Evolutionary conservation across 2,329 filamentous ascomycete genomes (phyloP).

Genomic region (Paracamarosporium sp.): DNA sequence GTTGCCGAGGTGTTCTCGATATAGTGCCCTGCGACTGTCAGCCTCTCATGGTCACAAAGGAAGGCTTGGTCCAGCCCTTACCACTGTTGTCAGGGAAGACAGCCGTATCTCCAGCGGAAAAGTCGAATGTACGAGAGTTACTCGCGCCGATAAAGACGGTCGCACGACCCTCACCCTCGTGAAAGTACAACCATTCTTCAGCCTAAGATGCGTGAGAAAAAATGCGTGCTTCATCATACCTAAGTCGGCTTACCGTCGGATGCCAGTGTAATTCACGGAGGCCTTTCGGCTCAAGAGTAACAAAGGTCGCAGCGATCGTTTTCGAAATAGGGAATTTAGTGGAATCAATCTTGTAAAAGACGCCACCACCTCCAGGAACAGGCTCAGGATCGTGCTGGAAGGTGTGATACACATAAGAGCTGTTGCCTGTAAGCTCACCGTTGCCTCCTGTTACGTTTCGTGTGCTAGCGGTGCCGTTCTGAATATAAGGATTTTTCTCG

Average conservation of each 20-base stretch:
- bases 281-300: constrained; percentile 68
- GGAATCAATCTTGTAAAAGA: constrained; percentile 69
- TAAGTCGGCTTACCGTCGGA: constrained; percentile 61
- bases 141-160: constrained; percentile 70
- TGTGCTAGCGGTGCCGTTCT: constrained; percentile 61
- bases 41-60: not conserved
- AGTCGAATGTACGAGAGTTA: constrained; percentile 71
- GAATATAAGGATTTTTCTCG: constrained; percentile 66
- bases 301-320: constrained; percentile 70
- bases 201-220: constrained; percentile 45
- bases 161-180: constrained; percentile 65
- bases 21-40: constrained; percentile 60
- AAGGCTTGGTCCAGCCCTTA: constrained; percentile 31
- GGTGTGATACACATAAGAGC: constrained; percentile 68
- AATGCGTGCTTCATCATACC: constrained; percentile 2
- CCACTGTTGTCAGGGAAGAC: constrained; percentile 71
- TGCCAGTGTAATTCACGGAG: constrained; percentile 75
- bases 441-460: constrained; percentile 55
- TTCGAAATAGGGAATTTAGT: constrained; percentile 71
- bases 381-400: constrained; percentile 62
- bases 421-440: constrained; percentile 61
- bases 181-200: constrained; percentile 76
- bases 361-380: constrained; percentile 68
- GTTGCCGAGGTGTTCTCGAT: constrained; percentile 71
- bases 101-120: constrained; percentile 70